Evolutionary conservation across 1,139 yeast genomes (phyloP), one percentile per base, ranked within the genome.

Genomic region (Pneumocystis murina): DNA sequence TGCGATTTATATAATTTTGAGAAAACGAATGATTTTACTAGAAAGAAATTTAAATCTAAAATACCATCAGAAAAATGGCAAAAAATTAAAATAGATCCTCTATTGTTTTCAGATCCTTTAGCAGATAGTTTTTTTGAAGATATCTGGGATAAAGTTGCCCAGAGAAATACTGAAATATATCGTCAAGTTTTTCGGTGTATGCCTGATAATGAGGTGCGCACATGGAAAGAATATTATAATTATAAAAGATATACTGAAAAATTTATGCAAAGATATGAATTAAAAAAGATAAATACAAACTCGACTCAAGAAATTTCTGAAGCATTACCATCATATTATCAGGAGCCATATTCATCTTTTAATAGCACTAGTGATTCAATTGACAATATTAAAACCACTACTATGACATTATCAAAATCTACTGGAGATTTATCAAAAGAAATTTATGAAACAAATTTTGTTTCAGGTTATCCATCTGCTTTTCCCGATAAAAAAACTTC

Each of bases 141-240:
- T 68, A 74, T 85, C n/a, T 92, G 97, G 97, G 82, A 80, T 70
- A 85, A 87, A 12, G 84, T 83, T 71, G 97, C 98, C 0, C 78
- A 86, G 66, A 80, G 91, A 69, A 94, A 94, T 71, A 90, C 97
- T 0, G 80, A 82, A 66, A 77, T 92, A 7, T 94, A 82, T 75
- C 79, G 97, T 66, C 79, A 86, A 74, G 89, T 92, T 2, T 94
- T 94, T 79, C 92, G 91, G 68, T 84, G 90, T 68, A 97, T 92
- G 72, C 99, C 99, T 0, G 98, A 94, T 73, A 89, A 92, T 72
- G 79, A 82, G 17, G 97, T 92, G 16, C 79, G 80, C 30, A 82
- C 92, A 0, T 94, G 99, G 99, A 82, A 82, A 65, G 96, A 89
- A 62, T 94, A 90, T 73, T 90, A 88, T 72, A 84, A 80, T 54